Evolutionary conservation across 352 stramenopile genomes (phyloP), one percentile per base, ranked within the genome.

Genomic region (Elongisporangium undulatum): DNA sequence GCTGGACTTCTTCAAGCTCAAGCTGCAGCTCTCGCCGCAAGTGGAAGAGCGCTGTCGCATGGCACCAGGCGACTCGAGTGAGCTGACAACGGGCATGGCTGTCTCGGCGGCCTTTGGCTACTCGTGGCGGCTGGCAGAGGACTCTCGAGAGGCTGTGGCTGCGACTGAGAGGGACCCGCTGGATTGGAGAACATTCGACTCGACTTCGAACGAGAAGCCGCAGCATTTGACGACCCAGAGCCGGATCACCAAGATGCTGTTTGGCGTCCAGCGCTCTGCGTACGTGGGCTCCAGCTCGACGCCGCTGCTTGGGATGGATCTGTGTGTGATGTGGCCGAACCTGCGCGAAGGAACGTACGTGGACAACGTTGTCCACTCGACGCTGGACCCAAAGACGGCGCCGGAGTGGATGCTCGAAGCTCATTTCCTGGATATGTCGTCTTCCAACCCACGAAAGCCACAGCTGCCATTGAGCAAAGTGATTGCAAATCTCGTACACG

Each of bases 351-450:
- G 85, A 6, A 84, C 79, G 6, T 94, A 90, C 48, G 85, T 94
- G 4, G 85, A 94, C 64, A 94, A 94, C 58, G 81, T 79, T 2
- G 85, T 94, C 22, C 85, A 94, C 51, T 92, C 85, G 48, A 92
- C 82, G 1, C 61, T 94, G 38, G 75, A 92, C 53, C 77, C 83
- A 1, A 73, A 64, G 20, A 80, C 72, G 7, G 85, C 85, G 7
- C 82, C 82, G 16, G 62, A 86, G 17, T 93, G 84, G 84, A 77
- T 79, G 63, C 34, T 93, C 4, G 66, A 67, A 5, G 76, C 75
- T 20, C 69, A 63, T 2, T 90, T 90, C 22, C 60, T 82, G 26
- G 50, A 75, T 2, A 57, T 87, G 20, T 16, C 64, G 8, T 62
- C 69, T 0, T 63, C 85, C 6, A 86, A 83, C 23, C 56, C 77